Base-by-base conservation (phyloP, 768 basidiomycete genomes). In the Amanita jacksonii region DNA sequence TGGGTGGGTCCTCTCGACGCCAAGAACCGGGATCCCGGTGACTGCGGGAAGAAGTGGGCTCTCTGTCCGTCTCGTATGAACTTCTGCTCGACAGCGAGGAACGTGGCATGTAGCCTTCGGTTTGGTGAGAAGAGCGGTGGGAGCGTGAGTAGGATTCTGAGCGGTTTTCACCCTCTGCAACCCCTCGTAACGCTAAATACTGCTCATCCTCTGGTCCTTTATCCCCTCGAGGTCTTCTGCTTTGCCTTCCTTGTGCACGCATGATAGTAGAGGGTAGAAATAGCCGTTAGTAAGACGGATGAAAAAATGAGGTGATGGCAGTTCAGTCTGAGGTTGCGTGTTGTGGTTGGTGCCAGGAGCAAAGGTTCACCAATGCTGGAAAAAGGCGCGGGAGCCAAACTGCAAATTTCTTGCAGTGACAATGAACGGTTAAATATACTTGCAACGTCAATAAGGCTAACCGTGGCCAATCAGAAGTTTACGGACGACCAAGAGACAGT, bases 101-200 rank as follows among this genome's bases (percentile, higher is more conserved):
- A 7, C 36, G 58, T 12, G 70, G 52, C 59, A 67, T 70, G 60
- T 68, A 69, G 49, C 57, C 65, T 53, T 79, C 74, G 35, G 70
- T 63, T 50, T 66, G 70, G 51, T 67, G 69, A 52, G 65, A 64
- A 52, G 65, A 62, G 51, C 68, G 68, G 51, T 65, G 67, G 46
- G 66, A 59, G 58, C 71, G 72, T 51, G 76, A 59, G 60, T 76
- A 79, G 46, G 68, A 58, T 49, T 79, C 73, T 54, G 70, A 57
- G 61, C 65, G 68, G 45, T 64, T 55, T 51, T 79, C 76, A 49
- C 77, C 76, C 51, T 28, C 44, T 19, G 30, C 19, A 30, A 27
- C n/a, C 30, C 54, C 58, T 59, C 69, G 73, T 55, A 69, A 62
- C 60, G 65, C 67, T 52, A 60, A 63, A 58, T 66, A 70, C 49